Conservation (phyloP, 2,329 filamentous ascomycete genomes). For the Grosmannia serpens region DNA sequence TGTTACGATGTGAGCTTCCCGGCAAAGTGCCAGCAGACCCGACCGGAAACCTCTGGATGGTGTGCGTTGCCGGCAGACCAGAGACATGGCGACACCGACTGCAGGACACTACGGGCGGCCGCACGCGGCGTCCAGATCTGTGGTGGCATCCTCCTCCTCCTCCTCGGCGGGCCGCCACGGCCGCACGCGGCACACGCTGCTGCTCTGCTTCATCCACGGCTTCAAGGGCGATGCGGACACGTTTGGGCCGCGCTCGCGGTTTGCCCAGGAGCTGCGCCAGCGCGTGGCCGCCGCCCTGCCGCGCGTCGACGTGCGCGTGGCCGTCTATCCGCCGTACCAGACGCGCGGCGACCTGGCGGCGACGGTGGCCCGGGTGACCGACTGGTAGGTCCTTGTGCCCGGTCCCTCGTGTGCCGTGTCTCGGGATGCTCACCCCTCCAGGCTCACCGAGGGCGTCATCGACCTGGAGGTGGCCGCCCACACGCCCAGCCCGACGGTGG, state of each 20-base stretch:
- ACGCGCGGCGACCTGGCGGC: conserved; percentile 66
- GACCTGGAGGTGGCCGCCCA: conserved; percentile 78
- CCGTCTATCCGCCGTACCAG: conserved; percentile 73
- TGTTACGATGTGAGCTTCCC: too few species aligned
- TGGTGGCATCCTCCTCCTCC: not conserved
- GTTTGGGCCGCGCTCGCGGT: conserved; percentile 53
- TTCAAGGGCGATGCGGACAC: conserved; percentile 81
- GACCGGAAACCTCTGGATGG: not conserved
- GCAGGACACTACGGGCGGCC: not conserved
- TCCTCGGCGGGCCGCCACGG: not conserved
- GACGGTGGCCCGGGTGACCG: conserved; percentile 61
- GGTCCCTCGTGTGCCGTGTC: too few species aligned
- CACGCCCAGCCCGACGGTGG: conserved; percentile 73
- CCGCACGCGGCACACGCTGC: conserved; percentile 61
- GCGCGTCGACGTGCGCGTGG: conserved; percentile 51
- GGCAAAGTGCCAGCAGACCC: too few species aligned
- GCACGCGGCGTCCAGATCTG: not conserved
- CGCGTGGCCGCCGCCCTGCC: conserved; percentile 56
- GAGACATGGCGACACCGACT: not conserved
- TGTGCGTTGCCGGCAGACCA: not conserved
- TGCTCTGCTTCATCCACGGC: conserved; percentile 78
- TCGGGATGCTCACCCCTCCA: too few species aligned
- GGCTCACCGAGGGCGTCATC: conserved; percentile 85
- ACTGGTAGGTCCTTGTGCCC: too few species aligned
- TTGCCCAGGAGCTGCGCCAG: conserved; percentile 59